These are phyloP conservation scores for Panellus pusillus DNA, from an alignment of 768 basidiomycete species.

Conservation along the genomic window DNA sequence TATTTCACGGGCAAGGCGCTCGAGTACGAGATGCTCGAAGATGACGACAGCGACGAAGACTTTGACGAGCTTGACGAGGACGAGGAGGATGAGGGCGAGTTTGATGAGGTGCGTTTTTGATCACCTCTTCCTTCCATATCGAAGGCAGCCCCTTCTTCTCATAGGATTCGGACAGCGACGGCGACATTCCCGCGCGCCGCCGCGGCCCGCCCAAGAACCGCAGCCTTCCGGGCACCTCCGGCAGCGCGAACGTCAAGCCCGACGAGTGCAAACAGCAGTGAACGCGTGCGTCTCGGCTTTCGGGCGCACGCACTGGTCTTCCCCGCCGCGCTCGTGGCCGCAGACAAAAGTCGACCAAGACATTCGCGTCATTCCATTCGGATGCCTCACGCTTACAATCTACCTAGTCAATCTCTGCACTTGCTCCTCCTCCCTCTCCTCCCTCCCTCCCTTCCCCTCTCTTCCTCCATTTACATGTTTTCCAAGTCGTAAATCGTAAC, in stretches of 20 bases:
- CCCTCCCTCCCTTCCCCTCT: no score
- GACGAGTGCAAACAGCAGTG: conserved; percentile 95
- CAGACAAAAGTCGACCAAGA: no score
- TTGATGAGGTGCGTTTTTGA: conserved; percentile 46
- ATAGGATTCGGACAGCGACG: conserved; percentile 73
- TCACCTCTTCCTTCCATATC: background rate
- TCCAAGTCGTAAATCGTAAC: no score
- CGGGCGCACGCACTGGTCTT: no score
- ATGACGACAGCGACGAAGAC: conserved; percentile 58
- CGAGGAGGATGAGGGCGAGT: conserved; percentile 50
- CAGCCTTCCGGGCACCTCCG: conserved; percentile 33
- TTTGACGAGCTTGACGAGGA: conserved; percentile 63
- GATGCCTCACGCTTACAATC: no score
- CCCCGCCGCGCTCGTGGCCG: no score
- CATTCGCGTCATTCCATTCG: no score
- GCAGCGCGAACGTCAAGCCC: conserved; percentile 57
- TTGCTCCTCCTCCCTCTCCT: no score
- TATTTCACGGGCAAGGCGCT: conserved; percentile 98
- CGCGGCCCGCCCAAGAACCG: conserved; percentile 61
- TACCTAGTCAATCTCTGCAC: no score
- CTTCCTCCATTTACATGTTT: no score
- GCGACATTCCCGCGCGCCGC: conserved; percentile 58
- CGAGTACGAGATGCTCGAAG: conserved; percentile 69
- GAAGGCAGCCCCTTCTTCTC: conserved; percentile 3
- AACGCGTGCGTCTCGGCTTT: no score